These are phyloP conservation scores for Santalum album DNA, from an alignment of 164 flowering plant genomes.

Conservation along the genomic window DNA sequence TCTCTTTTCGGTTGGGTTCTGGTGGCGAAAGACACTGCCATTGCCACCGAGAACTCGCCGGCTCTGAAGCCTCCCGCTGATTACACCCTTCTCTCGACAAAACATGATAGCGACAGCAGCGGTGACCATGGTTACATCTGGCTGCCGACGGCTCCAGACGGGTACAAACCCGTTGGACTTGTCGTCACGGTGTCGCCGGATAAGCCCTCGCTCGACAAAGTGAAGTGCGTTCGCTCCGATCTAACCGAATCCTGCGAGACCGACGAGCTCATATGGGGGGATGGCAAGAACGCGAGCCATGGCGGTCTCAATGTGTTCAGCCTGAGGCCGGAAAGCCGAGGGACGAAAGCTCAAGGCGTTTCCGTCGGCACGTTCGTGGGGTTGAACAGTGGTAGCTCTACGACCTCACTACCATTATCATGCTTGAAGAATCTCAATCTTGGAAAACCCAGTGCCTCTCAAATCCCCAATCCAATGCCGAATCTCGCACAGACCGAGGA, in stretches of 20 bases:
- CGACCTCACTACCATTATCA: slow-evolving; percentile 18
- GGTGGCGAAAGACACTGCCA: slow-evolving; percentile 31
- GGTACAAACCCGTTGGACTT: slow-evolving; percentile 54
- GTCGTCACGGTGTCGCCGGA: slow-evolving; percentile 46
- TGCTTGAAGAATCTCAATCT: slow-evolving; percentile 69
- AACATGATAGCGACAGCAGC: slow-evolving; percentile 26
- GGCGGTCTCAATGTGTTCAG: slow-evolving; percentile 29
- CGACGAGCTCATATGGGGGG: slow-evolving; percentile 50
- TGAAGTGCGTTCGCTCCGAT: slow-evolving; percentile 58
- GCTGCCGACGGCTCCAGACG: slow-evolving; percentile 59
- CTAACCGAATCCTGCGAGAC: slow-evolving; percentile 42
- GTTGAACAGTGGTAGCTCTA: slow-evolving; percentile 11
- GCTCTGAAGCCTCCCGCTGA: neutral
- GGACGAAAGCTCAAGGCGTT: slow-evolving; percentile 44
- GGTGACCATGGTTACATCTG: slow-evolving; percentile 46
- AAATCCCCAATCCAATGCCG: too few relatives aligned
- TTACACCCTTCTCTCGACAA: neutral
- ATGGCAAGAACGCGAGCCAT: slow-evolving; percentile 4
- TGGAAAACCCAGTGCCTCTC: too few relatives aligned
- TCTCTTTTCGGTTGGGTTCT: slow-evolving; percentile 66
- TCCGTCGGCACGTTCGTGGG: slow-evolving; percentile 46
- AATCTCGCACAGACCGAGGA: slow-evolving; percentile 38
- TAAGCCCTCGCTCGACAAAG: slow-evolving; percentile 62
- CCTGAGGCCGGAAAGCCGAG: slow-evolving; percentile 38
- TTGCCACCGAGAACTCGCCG: neutral